phyloP scores from a whole-genome alignment of 2,329 filamentous ascomycete species.

The Lomentospora prolificans region DNA sequence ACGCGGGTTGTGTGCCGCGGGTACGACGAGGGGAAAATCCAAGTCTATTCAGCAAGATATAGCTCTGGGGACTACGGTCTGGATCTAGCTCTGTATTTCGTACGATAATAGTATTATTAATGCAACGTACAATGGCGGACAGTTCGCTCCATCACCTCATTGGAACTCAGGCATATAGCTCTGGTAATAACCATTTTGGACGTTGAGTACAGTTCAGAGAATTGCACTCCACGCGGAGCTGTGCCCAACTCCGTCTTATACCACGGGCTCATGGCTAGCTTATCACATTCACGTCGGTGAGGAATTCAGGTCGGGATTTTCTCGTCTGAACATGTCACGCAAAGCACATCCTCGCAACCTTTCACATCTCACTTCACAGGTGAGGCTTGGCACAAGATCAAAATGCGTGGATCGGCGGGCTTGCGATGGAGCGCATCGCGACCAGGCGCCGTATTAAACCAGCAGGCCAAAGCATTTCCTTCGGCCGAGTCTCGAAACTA shows the following conservation, averaged over 20 bases:
- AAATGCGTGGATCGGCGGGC: slow-evolving; percentile 4
- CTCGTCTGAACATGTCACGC: too few relatives aligned
- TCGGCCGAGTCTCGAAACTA: slow-evolving; percentile 2
- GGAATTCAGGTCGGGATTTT: too few relatives aligned
- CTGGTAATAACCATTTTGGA: not conserved
- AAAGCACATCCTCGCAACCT: too few relatives aligned
- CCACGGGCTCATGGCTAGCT: too few relatives aligned
- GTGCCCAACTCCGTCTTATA: not conserved
- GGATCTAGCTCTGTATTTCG: not conserved
- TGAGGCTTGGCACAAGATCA: not conserved
- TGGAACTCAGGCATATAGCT: not conserved
- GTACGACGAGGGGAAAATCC: not conserved
- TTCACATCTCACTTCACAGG: not conserved
- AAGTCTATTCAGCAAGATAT: not conserved
- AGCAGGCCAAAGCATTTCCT: slow-evolving; percentile 1
- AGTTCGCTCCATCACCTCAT: not conserved
- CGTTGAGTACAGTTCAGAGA: too few relatives aligned
- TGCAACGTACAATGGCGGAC: not conserved
- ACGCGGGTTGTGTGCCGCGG: too few relatives aligned
- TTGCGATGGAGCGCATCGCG: not conserved
- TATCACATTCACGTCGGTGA: too few relatives aligned
- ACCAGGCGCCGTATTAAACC: slow-evolving; percentile 5
- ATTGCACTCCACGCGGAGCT: too few relatives aligned
- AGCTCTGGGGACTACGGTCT: not conserved
- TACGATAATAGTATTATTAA: not conserved